phyloP scores from a whole-genome alignment of 371 early-diverging fungal genomes.

The Zopfochytrium polystomum region DNA sequence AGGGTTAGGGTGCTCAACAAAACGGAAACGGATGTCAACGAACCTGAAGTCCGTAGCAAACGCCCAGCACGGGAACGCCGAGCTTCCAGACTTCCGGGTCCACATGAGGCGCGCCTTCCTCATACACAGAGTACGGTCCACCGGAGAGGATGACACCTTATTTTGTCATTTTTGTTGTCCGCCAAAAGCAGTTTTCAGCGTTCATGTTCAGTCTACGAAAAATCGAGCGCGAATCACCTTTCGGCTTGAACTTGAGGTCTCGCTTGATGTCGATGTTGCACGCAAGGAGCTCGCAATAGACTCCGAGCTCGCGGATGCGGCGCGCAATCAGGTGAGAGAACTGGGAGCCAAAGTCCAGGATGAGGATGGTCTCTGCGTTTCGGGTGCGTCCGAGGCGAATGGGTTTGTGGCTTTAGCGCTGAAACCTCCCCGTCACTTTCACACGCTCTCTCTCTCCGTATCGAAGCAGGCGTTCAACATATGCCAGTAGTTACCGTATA shows the following conservation, averaged over 20 bases:
- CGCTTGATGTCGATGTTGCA: slow-evolving; percentile 87
- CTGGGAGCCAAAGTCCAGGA: slow-evolving; percentile 97
- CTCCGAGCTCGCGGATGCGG: slow-evolving; percentile 92
- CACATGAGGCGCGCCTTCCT: slow-evolving; percentile 89
- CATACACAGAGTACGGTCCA: slow-evolving; percentile 94
- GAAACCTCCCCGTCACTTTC: background rate
- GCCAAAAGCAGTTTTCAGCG: background rate
- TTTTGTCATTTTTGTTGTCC: slow-evolving; percentile 2
- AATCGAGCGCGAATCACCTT: slow-evolving; percentile 54
- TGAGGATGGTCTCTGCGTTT: slow-evolving; percentile 84
- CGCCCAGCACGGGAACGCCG: slow-evolving; percentile 91
- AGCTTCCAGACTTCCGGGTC: slow-evolving; percentile 86
- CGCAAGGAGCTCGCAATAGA: slow-evolving; percentile 96
- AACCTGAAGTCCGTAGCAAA: slow-evolving; percentile 95
- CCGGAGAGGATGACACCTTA: slow-evolving; percentile 87
- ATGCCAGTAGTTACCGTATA: slow-evolving; percentile 19
- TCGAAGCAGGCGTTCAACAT: background rate
- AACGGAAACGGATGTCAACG: no score
- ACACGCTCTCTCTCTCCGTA: no score
- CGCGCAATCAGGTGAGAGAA: slow-evolving; percentile 96
- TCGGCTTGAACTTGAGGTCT: slow-evolving; percentile 91
- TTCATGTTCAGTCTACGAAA: background rate
- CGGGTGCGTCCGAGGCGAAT: background rate
- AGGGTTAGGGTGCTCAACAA: no score
- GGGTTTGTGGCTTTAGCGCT: background rate